Conservation (phyloP, 441 rosid species). For the Flueggea neowawraea region DNA sequence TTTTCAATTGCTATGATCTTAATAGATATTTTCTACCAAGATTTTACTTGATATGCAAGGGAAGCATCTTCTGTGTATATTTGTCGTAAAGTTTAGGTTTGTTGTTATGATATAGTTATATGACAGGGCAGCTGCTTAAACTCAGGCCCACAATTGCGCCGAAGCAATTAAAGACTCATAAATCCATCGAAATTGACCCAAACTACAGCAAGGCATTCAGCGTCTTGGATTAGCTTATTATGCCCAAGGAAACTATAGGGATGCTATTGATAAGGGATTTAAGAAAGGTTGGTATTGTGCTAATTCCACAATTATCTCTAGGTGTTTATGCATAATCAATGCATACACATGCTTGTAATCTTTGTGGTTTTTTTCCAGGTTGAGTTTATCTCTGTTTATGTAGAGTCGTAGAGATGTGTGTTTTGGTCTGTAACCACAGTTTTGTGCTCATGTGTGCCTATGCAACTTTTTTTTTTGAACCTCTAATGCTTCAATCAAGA, state of each 20-base stretch:
- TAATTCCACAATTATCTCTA: slow-evolving; percentile 1
- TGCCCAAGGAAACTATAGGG: slow-evolving; percentile 69
- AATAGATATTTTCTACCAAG: too few species aligned
- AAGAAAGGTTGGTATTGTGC: slow-evolving; percentile 57
- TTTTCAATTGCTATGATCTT: too few species aligned
- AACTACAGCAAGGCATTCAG: slow-evolving; percentile 86
- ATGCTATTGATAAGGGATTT: slow-evolving; percentile 78
- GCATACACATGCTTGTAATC: background rate
- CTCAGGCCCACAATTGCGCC: slow-evolving; percentile 53
- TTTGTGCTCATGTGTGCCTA: too few species aligned
- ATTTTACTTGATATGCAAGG: too few species aligned
- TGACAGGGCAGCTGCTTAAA: slow-evolving; percentile 86
- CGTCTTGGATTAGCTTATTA: slow-evolving; percentile 85
- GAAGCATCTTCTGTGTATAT: too few species aligned
- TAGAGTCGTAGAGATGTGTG: too few species aligned
- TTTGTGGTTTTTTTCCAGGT: too few species aligned
- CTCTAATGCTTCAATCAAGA: too few species aligned
- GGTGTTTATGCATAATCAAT: background rate
- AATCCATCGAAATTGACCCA: slow-evolving; percentile 71
- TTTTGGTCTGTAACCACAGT: too few species aligned
- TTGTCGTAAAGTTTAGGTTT: slow-evolving; percentile 9
- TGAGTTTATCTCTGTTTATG: too few species aligned
- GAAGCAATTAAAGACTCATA: slow-evolving; percentile 73
- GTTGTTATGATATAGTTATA: slow-evolving; percentile 13
- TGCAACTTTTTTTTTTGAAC: too few species aligned